Percentiles rank a stretch among this genome's conserved stretches.
Evolutionary conservation across 2,329 filamentous ascomycete genomes (phyloP).

Genomic region (Alternaria sp.): DNA sequence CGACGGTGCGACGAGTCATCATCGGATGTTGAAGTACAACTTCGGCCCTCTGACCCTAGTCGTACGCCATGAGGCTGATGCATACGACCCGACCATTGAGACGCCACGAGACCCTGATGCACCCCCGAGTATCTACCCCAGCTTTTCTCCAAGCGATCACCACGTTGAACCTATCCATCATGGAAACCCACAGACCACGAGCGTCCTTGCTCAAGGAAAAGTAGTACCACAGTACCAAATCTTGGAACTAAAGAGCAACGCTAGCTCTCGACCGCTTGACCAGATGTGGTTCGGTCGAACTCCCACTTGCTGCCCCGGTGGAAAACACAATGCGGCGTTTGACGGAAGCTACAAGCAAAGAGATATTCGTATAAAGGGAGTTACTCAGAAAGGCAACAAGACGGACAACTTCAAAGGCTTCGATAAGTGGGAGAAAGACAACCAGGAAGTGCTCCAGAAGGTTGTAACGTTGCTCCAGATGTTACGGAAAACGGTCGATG

Average conservation of each 20-base stretch:
- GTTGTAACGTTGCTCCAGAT: background rate
- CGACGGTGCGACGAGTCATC: background rate
- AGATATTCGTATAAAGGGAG: background rate
- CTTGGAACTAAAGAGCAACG: background rate
- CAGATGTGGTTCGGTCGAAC: constrained; percentile 4
- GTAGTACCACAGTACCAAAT: background rate
- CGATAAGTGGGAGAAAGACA: background rate
- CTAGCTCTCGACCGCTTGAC: background rate
- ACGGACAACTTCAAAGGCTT: background rate
- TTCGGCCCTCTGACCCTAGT: background rate
- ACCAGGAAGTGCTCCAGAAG: background rate
- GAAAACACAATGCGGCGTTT: background rate
- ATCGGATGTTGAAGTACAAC: background rate
- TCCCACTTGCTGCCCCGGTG: background rate
- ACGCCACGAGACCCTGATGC: background rate
- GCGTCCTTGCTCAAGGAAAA: background rate
- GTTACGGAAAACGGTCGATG: background rate
- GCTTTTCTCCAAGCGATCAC: background rate
- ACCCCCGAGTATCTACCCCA: background rate
- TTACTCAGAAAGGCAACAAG: background rate
- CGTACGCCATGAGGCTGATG: background rate
- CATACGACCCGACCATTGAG: background rate
- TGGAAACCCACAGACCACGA: background rate
- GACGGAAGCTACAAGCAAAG: background rate
- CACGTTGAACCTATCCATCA: background rate